Evolutionary conservation across 306 rosid species (phyloP).

Genomic region (Casuarina glauca): DNA sequence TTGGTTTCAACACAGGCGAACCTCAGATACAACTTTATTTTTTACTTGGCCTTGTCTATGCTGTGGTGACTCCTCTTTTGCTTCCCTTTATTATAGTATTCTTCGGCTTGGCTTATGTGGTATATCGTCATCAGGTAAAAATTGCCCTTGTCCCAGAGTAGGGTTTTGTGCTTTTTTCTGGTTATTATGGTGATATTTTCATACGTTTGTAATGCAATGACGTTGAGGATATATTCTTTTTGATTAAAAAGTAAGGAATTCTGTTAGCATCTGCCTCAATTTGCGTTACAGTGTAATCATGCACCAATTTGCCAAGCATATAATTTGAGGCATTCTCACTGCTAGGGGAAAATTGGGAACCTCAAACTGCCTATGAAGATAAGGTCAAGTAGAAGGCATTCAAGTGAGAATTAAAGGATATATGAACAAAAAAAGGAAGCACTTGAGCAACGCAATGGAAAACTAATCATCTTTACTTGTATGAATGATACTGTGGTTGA

Average conservation of each 20-base stretch:
- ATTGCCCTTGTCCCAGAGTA: neutral
- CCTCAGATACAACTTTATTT: conserved; percentile 96
- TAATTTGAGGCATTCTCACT: neutral
- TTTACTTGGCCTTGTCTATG: conserved; percentile 93
- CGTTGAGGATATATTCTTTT: neutral
- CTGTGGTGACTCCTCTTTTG: conserved; percentile 82
- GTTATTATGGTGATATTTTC: neutral
- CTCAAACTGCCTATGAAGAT: neutral
- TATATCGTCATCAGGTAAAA: conserved; percentile 95
- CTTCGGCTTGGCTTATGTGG: conserved; percentile 79
- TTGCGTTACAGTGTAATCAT: neutral
- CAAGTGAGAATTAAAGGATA: too few relatives aligned
- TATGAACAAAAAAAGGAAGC: too few relatives aligned
- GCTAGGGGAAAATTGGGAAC: neutral
- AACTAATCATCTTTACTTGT: too few relatives aligned
- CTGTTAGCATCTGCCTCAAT: neutral
- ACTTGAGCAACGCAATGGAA: too few relatives aligned
- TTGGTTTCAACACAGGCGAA: conserved; percentile 90
- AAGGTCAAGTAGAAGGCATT: neutral
- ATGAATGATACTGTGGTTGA: neutral
- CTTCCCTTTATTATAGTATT: conserved; percentile 91
- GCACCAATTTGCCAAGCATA: neutral
- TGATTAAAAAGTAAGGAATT: neutral
- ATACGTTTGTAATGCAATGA: neutral
- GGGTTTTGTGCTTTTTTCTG: neutral